Percentiles rank a stretch among this genome's conserved stretches.
These are phyloP conservation scores for Mangifera indica DNA, from an alignment of 345 rosid genomes.

Conservation along the genomic window DNA sequence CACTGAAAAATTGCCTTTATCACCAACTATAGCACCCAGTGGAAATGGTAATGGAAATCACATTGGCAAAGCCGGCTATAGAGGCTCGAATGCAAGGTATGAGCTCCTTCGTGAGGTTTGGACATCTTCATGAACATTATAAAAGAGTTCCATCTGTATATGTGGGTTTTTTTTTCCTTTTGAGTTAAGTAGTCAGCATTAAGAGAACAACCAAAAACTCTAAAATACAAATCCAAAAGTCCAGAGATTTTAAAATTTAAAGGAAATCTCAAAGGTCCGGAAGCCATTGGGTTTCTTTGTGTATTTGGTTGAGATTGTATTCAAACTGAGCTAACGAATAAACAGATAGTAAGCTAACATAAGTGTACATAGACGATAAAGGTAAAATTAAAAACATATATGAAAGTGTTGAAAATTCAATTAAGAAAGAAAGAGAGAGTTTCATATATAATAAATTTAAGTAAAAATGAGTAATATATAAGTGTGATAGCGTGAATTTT, in stretches of 20 bases:
- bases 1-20: slow-evolving; percentile 43
- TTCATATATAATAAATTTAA: too few species aligned
- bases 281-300: slow-evolving; percentile 15
- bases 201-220: not conserved
- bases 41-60: slow-evolving; percentile 40
- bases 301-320: not conserved
- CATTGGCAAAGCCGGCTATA: slow-evolving; percentile 17
- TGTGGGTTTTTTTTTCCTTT: not conserved
- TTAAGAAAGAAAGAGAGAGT: too few species aligned
- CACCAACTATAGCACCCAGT: slow-evolving; percentile 28
- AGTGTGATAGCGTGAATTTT: too few species aligned
- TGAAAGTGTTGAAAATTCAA: too few species aligned
- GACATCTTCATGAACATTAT: slow-evolving; percentile 37
- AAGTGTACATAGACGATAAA: too few species aligned
- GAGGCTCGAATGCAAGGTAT: slow-evolving; percentile 54
- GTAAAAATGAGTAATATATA: too few species aligned
- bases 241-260: slow-evolving; percentile 1
- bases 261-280: slow-evolving; percentile 14
- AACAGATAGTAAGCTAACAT: too few species aligned
- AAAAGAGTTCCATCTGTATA: slow-evolving; percentile 13
- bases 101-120: slow-evolving; percentile 85
- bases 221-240: slow-evolving; percentile 6
- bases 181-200: not conserved
- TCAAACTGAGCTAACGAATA: too few species aligned
- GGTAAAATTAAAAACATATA: too few species aligned